Conservation (phyloP, 257 asterid species). For the Paraleonurus japonicus region DNA sequence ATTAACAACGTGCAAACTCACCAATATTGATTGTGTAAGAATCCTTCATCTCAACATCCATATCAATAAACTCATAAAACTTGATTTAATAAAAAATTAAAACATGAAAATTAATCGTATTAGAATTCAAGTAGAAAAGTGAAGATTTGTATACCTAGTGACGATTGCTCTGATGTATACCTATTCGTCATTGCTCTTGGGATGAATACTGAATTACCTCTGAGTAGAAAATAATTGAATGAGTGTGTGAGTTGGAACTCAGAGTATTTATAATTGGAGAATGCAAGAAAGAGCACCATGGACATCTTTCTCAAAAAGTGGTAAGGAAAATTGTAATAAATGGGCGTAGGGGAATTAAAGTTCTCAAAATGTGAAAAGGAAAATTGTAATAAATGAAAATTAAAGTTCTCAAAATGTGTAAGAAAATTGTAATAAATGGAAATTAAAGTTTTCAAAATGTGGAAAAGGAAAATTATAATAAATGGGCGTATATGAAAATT, state of each 20-base stretch:
- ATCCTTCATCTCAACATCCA: conserved; percentile 39
- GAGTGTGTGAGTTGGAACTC: too few relatives aligned
- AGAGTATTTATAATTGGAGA: neutral
- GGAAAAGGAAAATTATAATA: too few relatives aligned
- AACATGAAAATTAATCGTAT: neutral
- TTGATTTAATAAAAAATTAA: neutral
- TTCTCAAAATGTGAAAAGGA: neutral
- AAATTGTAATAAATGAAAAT: neutral
- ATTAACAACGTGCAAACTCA: conserved; percentile 38
- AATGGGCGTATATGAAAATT: too few relatives aligned
- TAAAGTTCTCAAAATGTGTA: too few relatives aligned
- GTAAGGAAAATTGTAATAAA: too few relatives aligned
- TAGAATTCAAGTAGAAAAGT: neutral
- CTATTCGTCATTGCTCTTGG: too few relatives aligned
- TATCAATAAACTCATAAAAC: conserved; percentile 12
- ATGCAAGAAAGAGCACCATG: neutral
- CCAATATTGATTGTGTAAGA: conserved; percentile 25
- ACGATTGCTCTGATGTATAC: too few relatives aligned
- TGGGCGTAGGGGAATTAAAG: too few relatives aligned
- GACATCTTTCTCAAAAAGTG: neutral
- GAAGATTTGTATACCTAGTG: neutral
- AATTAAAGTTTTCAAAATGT: too few relatives aligned
- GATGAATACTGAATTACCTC: neutral
- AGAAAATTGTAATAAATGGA: too few relatives aligned
- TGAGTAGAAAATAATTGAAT: neutral